phyloP scores from a whole-genome alignment of 192 early-diverging fungal species.

The Coemansia sp. region DNA sequence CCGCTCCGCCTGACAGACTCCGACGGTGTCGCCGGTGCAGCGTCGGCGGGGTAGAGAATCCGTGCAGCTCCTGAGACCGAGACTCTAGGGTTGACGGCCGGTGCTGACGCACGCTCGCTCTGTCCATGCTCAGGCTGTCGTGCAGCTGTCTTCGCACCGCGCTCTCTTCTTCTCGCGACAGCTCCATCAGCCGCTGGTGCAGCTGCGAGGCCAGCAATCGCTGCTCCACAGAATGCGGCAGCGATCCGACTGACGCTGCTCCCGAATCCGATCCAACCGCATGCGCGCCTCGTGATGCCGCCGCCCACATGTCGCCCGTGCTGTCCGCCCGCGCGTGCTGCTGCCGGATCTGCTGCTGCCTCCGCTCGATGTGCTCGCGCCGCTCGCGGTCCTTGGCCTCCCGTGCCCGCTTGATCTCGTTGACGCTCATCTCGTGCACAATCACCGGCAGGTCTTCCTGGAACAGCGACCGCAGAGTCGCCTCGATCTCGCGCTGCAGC shows the following conservation, averaged over 20 bases:
- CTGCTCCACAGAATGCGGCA: conserved; percentile 23
- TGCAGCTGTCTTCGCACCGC: background rate
- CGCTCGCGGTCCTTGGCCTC: conserved; percentile 31
- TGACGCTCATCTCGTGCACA: conserved; percentile 81
- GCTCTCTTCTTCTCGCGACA: conserved; percentile 9
- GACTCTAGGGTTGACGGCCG: no score
- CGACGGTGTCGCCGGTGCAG: no score
- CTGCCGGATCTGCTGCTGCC: conserved; percentile 47
- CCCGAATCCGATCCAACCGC: conserved; percentile 14
- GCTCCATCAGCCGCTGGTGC: conserved; percentile 39
- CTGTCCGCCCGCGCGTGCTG: conserved; percentile 18
- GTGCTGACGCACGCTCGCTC: background rate
- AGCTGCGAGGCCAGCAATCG: conserved; percentile 43
- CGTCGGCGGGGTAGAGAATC: no score
- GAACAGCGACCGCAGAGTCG: conserved; percentile 82
- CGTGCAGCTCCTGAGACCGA: no score
- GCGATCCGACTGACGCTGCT: conserved; percentile 22
- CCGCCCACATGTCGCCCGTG: conserved; percentile 15
- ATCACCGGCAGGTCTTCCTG: conserved; percentile 90
- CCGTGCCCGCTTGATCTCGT: conserved; percentile 36
- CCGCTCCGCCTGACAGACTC: no score
- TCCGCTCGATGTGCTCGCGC: conserved; percentile 60
- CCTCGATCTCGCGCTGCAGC: conserved; percentile 88
- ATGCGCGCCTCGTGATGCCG: background rate
- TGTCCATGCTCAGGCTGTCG: background rate